Evolutionary conservation across 352 stramenopile species (phyloP).

Genomic region (Aphanomyces invadans): DNA sequence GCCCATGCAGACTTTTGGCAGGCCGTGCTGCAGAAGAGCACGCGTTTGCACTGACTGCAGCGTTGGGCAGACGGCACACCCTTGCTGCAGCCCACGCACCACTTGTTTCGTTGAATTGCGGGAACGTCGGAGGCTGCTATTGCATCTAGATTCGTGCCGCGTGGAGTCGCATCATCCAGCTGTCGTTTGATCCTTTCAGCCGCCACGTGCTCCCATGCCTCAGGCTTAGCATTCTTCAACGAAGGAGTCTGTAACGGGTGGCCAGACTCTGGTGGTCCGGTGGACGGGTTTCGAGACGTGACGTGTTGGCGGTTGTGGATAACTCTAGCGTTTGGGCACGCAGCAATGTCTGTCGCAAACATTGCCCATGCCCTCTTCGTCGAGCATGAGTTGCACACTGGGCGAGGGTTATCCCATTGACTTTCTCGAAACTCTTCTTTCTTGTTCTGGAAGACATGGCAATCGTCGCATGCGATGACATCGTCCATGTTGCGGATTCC

Average conservation of each 20-base stretch:
- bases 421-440: constrained; percentile 10
- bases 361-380: constrained; percentile 18
- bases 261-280: not conserved
- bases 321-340: constrained; percentile 19
- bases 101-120: not conserved
- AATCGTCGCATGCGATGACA: constrained; percentile 8
- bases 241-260: not conserved
- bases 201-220: constrained; percentile 16
- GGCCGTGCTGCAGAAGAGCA: constrained; percentile 19
- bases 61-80: not conserved
- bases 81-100: constrained; percentile 10
- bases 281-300: not conserved
- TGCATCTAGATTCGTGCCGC: not conserved
- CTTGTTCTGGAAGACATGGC: constrained; percentile 14
- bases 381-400: constrained; percentile 21
- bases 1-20: constrained; percentile 9
- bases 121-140: not conserved
- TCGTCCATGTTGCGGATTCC: constrained; percentile 6
- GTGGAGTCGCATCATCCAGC: not conserved
- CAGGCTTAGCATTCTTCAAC: not conserved
- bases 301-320: constrained; percentile 20
- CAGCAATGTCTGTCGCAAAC: constrained; percentile 21
- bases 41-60: constrained; percentile 22
- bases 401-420: constrained; percentile 23
- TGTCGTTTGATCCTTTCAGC: constrained; percentile 13